Base-by-base conservation (phyloP, 257 asterid genomes). In the Penstemon newberryi region DNA sequence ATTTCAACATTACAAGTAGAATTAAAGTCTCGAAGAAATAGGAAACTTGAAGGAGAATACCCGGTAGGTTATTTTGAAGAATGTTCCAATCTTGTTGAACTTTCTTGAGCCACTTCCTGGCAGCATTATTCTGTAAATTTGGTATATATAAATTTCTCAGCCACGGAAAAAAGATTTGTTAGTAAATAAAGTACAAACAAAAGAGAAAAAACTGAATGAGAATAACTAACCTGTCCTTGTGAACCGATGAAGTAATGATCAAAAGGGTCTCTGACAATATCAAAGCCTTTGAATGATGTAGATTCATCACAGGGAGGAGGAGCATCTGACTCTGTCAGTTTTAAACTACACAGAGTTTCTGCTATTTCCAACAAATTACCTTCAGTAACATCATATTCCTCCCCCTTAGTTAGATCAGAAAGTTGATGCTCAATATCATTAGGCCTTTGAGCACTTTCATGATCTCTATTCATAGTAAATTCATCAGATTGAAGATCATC, bases 31-130 rank as follows among this genome's bases (percentile, higher is more conserved):
- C 8, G 64, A 41, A 45, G 59, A 67, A 59, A 37, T 42, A 60
- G 53, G 51, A 63, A 56, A 78, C 56, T 10, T 42, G 45, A 4
- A 56, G 69, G 70, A 63, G 63, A 72, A 65, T 82, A 89, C 99
- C 98, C 1, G 99, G 99, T 54, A 94, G 83, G 83, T 94, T 94
- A 71, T 91, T 91, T 79, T 83, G 99, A 76, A 94, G 96, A 71
- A 94, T 91, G 75, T 81, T 87, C 99, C 99, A 94, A 77, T 94
- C 99, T 72, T 85, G 92, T 66, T 91, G 97, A 70, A 91, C 92
- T 83, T 91, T 94, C 91, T 77, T 87, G 66, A 94, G 96, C 99
- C 99, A 94, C 84, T 87, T 94, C 82, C 95, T 91, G 58, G 89
- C 83, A 69, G 96, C 87, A 59, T 64, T 82, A 73, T 75, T 89